Evolutionary conservation across 2,329 filamentous ascomycete genomes (phyloP), one percentile per base, ranked within the genome.

Genomic region (Lachnellula cervina): DNA sequence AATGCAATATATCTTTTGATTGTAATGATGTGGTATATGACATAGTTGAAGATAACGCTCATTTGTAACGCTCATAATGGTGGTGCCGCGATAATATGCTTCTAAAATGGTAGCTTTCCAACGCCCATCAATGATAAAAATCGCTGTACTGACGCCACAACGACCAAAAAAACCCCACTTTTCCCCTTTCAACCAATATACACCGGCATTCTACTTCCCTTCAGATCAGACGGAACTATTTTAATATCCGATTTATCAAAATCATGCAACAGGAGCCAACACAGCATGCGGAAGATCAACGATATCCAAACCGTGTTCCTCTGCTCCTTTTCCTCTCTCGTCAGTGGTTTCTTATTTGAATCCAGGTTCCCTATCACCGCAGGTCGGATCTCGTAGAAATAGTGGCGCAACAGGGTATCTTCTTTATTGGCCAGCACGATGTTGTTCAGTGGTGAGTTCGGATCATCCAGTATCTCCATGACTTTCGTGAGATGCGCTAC

Each of bases 81-180:
- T 23, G 11, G 19, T 44, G 14, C 13, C n/a, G 19, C 3, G 42
- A 44, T 14, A 14, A 6, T 23, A 25, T 25, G 19, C 42, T 21
- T 14, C n/a, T 19, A 21, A 44, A 44, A 65, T 81, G 78, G 9
- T 77, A 71, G 54, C 83, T 80, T 56, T 75, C 72, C 63, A 77
- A 79, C 65, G 80, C 72, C 51, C 83, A 82, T 61, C 83, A 78
- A 62, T 83, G 80, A 58, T 83, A 32, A 67, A 68, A 79, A 72
- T 51, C 82, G 67, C 81, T 80, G 82, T 64, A 79, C 82, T 23
- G 82, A 71, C 80, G 82, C 83, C 25, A 80, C 70, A 59, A 82
- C 79, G 4, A 82, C 72, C 17, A 83, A 68, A 7, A 76, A 77
- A 60, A 77, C 79, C 80, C 80, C 82, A n/a, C 81, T 74, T 7